Evolutionary conservation across 176 grass and related monocot genomes (phyloP), one percentile per base, ranked within the genome.

Genomic region (Aegilops tauschii): DNA sequence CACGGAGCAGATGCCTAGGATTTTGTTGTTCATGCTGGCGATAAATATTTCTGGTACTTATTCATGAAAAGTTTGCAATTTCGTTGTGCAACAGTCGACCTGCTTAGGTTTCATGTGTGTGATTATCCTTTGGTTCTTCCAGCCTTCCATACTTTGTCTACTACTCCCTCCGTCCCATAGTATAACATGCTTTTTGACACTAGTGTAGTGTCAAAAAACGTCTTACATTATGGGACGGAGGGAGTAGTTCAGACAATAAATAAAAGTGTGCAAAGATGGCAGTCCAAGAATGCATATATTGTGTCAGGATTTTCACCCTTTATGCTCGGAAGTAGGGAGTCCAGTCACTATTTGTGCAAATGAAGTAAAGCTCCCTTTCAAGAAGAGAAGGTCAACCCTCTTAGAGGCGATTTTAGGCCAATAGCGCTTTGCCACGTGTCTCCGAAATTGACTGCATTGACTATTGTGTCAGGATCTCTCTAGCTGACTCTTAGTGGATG

Each of bases 21-120:
- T 52, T 86, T 82, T 58, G 3, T 54, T 28, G 14, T 65, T 79
- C 49, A 10, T 32, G 66, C 52, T 67, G 56, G 13, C 8, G 5
- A 79, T 42, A 9, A 82, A 78, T 70, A 64, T 62, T 32, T 8
- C 30, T 82, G 34, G 74, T 69, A 69, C 28, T 66, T 59, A 69
- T 32, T 77, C 45, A 58, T 78, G 39, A 64, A 77, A 30, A 9
- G 7, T 86, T 67, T 63, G n/a, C 8, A 31, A 73, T 54, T 17
- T 81, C 8, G 11, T 76, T 67, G 82, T 44, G 9, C 10, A 50
- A 62, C 54, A 49, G 44, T 68, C 61, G 76, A 32, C 16, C 3
- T 77, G 52, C 64, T 73, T 3, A 65, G 13, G 13, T 42, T 21
- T 61, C 13, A 47, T 6, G 44, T 45, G 18, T 47, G 72, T 4